Base-by-base conservation (phyloP, 2,329 filamentous ascomycete species). In the Penicillium sclerotiorum region DNA sequence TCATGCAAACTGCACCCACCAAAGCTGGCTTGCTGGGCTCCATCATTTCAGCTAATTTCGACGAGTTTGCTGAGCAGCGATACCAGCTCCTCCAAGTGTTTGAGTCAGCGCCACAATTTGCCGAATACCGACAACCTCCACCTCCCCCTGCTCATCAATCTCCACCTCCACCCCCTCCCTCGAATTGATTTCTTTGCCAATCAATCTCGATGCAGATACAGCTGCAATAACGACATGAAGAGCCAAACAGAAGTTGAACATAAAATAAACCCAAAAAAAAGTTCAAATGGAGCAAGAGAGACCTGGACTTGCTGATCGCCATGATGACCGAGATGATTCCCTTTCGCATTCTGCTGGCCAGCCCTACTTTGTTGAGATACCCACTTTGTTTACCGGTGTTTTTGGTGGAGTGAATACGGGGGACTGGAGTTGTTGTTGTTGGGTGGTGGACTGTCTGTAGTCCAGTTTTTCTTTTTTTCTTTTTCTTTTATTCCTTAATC, bases 21-120 rank as follows among this genome's bases (percentile, higher is more conserved):
- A 49, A 61, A 18, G 49, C 46, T 39, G 89, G 85, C 63, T 82
- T 96, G 20, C 80, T 97, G 6, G 82, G 82, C 27, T 78, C 83
- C 32, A 80, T 96, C 32, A 75, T 95, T 45, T 86, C 80, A 9
- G 91, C 89, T 45, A 87, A 95, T 62, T 97, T 96, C 69, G 80
- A 80, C 5, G 82, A 83, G 2, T 95, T 95, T 64, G 75, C 81
- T 17, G 69, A 77, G 35, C 89, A 95, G 68, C 82, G 91, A 45
- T 74, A 80, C 11, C 86, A 80, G 56, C 73, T 92, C 8, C 73
- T 75, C 44, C 71, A 75, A 28, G 67, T 87, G 2, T 80, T 81
- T 47, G 71, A 75, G 49, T 72, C 68, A 3, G 59, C 72, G 27
- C 52, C 61, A 22, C 61, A 67, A 51, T 74, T 73, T 40, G 66